Percentiles rank a stretch among this genome's conserved stretches.
Evolutionary conservation across 768 basidiomycete genomes (phyloP).

Genomic region (Scleroderma bovista): DNA sequence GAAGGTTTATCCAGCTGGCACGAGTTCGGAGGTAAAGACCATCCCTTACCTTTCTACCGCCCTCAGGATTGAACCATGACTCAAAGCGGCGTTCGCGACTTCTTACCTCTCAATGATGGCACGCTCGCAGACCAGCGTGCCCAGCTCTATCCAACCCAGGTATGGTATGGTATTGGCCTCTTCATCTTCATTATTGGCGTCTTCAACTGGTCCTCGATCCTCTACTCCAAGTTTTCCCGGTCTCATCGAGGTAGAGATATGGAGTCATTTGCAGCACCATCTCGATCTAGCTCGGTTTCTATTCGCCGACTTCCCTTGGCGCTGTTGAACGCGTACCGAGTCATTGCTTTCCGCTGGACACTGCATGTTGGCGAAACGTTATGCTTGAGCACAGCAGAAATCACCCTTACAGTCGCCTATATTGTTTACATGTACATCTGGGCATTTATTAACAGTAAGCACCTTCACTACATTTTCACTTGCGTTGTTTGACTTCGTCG

Average conservation of each 20-base stretch:
- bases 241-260: background rate
- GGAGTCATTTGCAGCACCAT: conserved; percentile 1
- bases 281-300: conserved; percentile 33
- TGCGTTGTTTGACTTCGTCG: background rate
- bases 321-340: conserved; percentile 35
- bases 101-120: background rate
- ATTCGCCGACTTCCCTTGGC: conserved; percentile 32
- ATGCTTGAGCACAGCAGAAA: conserved; percentile 36
- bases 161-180: conserved; percentile 9
- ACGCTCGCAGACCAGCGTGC: background rate
- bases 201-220: conserved; percentile 9
- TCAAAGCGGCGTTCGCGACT: conserved; percentile 9
- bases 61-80: background rate
- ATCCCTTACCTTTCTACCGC: no score
- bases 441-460: conserved; percentile 43
- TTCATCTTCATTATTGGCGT: conserved; percentile 8
- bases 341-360: conserved; percentile 40
- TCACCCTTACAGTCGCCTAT: conserved; percentile 42
- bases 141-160: conserved; percentile 6
- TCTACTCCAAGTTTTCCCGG: conserved; percentile 10
- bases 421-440: conserved; percentile 37
- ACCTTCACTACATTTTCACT: background rate
- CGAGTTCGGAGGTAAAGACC: no score
- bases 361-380: conserved; percentile 37
- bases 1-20: no score